phyloP scores from a whole-genome alignment of 1,139 yeast species.

The Suhomyces choctaworum region DNA sequence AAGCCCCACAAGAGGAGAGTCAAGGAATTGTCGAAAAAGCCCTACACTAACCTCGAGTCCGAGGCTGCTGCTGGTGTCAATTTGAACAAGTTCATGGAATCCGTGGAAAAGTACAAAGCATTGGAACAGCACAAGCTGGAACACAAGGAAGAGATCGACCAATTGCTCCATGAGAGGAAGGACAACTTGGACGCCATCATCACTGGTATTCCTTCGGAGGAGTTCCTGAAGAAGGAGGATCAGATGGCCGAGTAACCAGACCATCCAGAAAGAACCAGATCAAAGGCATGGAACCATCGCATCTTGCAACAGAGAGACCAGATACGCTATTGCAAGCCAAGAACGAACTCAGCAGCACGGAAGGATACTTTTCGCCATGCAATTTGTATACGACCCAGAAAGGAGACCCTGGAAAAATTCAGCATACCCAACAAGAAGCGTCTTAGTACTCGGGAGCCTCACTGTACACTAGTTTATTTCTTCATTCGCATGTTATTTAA shows the following conservation, averaged over 20 bases:
- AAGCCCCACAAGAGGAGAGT: conserved; percentile 87
- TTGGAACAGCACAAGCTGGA: conserved; percentile 41
- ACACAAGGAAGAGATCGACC: conserved; percentile 39
- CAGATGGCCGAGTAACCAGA: conserved; percentile 10
- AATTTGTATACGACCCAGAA: too few relatives aligned
- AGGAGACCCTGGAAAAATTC: too few relatives aligned
- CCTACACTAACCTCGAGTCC: conserved; percentile 85
- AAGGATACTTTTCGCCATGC: too few relatives aligned
- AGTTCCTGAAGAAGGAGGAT: conserved; percentile 13
- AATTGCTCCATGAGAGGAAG: conserved; percentile 38
- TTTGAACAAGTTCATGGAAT: conserved; percentile 61
- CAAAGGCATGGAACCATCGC: too few relatives aligned
- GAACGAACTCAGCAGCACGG: too few relatives aligned
- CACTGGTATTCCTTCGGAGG: conserved; percentile 34
- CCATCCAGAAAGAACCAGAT: too few relatives aligned
- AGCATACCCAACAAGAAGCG: too few relatives aligned
- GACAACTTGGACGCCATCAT: conserved; percentile 44
- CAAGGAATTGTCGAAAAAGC: conserved; percentile 70
- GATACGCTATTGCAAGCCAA: too few relatives aligned
- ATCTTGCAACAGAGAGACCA: too few relatives aligned
- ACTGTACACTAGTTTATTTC: too few relatives aligned
- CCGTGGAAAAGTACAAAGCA: conserved; percentile 57
- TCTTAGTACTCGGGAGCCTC: too few relatives aligned
- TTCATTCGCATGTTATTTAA: too few relatives aligned
- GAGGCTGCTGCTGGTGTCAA: conserved; percentile 88